Conservation (phyloP, 1,139 yeast species). For the Hansenula sp. region DNA sequence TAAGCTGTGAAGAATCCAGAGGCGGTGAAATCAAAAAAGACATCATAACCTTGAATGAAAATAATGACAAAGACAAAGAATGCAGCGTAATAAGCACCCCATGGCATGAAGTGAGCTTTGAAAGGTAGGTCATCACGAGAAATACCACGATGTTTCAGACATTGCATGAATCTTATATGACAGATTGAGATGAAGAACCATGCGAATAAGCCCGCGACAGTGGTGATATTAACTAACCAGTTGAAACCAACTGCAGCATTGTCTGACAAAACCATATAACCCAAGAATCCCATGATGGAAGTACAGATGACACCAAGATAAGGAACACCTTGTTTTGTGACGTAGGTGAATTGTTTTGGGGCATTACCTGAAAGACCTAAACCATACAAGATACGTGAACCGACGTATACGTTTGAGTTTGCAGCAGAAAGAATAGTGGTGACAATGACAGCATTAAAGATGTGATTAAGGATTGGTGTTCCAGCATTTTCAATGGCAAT, state of each 20-base stretch:
- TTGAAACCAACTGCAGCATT: conserved; percentile 67
- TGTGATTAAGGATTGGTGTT: conserved; percentile 61
- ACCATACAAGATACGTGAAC: conserved; percentile 68
- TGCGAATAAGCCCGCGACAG: conserved; percentile 70
- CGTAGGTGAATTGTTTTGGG: conserved; percentile 47
- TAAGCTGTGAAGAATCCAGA: conserved; percentile 62
- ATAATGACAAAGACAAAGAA: conserved; percentile 44
- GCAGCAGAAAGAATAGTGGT: conserved; percentile 73
- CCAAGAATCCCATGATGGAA: conserved; percentile 58
- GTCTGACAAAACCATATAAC: conserved; percentile 54
- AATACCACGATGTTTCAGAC: conserved; percentile 54
- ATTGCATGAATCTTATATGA: conserved; percentile 64
- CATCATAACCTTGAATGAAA: conserved; percentile 66
- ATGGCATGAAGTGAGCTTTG: conserved; percentile 68
- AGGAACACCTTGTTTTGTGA: conserved; percentile 67
- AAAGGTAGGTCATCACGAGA: conserved; percentile 63
- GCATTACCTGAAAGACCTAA: conserved; percentile 60
- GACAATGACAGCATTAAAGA: conserved; percentile 72
- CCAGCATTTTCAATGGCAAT: conserved; percentile 65
- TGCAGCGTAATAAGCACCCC: conserved; percentile 52
- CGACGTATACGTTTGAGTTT: conserved; percentile 75
- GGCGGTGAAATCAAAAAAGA: conserved; percentile 52
- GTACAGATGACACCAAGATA: conserved; percentile 53
- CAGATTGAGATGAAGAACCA: conserved; percentile 68
- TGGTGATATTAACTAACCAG: conserved; percentile 81